Evolutionary conservation across 2,329 filamentous ascomycete species (phyloP).

Genomic region (Hypoxylon sp.): DNA sequence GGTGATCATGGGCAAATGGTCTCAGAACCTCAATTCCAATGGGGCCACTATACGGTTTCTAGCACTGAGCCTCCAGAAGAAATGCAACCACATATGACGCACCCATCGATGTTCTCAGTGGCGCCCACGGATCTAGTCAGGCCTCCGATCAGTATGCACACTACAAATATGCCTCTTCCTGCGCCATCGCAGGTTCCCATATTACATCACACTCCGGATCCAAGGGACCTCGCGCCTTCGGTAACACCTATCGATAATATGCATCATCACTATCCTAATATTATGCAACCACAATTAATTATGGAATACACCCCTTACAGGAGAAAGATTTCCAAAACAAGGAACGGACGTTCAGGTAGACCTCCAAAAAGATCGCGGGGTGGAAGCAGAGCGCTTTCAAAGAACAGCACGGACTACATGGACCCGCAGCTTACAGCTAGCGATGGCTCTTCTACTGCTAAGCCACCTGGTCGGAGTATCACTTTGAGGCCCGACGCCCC

Average conservation of each 20-base stretch:
- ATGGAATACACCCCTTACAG: conserved; percentile 42
- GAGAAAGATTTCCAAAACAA: conserved; percentile 43
- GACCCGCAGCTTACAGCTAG: conserved; percentile 39
- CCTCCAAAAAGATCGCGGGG: conserved; percentile 43
- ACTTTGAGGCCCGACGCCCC: conserved; percentile 62
- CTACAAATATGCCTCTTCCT: conserved; percentile 46
- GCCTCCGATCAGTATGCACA: conserved; percentile 30
- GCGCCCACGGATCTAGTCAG: conserved; percentile 49
- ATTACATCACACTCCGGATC: conserved; percentile 43
- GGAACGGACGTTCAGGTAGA: conserved; percentile 43
- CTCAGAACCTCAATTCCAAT: conserved; percentile 54
- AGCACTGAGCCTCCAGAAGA: conserved; percentile 51
- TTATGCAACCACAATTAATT: conserved; percentile 36
- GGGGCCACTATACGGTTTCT: conserved; percentile 58
- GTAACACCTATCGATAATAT: conserved; percentile 43
- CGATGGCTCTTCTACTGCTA: conserved; percentile 54
- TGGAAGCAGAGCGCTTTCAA: conserved; percentile 29
- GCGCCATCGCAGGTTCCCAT: conserved; percentile 46
- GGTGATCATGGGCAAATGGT: conserved; percentile 54
- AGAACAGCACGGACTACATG: conserved; percentile 26
- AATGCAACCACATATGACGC: conserved; percentile 50
- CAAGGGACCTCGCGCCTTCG: conserved; percentile 42
- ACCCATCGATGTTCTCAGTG: conserved; percentile 47
- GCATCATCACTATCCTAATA: conserved; percentile 37
- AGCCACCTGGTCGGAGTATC: conserved; percentile 54